A percentile compares a stretch with the other conserved stretches of the same genome.
phyloP scores from a whole-genome alignment of 129 eudicot genomes.

The Pseudognaphalium luteoalbum region DNA sequence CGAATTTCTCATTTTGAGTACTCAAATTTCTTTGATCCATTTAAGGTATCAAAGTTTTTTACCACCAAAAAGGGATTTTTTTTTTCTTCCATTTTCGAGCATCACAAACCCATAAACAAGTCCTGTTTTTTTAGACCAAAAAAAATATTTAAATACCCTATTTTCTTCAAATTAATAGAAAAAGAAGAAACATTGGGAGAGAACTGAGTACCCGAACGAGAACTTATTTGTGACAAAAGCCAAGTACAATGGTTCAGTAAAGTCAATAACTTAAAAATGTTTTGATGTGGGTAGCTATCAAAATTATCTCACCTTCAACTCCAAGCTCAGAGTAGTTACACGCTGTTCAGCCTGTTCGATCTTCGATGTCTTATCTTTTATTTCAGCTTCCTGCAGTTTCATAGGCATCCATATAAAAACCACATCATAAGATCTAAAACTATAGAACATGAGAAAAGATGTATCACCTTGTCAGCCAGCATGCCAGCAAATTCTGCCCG shows the following conservation, averaged over 20 bases:
- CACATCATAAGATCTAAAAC: neutral
- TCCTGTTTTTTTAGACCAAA: neutral
- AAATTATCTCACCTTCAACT: constrained; percentile 68
- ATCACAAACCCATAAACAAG: neutral
- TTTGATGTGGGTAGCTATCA: neutral
- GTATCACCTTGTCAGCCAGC: constrained; percentile 68
- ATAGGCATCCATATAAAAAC: constrained; percentile 27
- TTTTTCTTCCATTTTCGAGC: neutral
- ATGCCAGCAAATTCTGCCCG: constrained; percentile 65
- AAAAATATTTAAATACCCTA: neutral
- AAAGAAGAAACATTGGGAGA: neutral
- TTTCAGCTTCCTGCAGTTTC: constrained; percentile 67
- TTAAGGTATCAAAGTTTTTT: neutral
- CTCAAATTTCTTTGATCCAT: neutral
- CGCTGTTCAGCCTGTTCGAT: constrained; percentile 86
- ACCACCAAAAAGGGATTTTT: neutral
- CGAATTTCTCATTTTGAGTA: neutral
- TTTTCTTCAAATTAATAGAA: neutral
- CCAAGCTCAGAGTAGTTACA: constrained; percentile 79
- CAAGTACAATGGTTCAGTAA: constrained; percentile 6
- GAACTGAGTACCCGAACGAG: neutral
- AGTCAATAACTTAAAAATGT: neutral
- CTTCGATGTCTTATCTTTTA: constrained; percentile 68
- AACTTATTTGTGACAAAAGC: neutral
- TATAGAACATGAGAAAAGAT: neutral